Conservation (phyloP, 805 yeast genomes). For the Scheffersomyces spartinae region DNA sequence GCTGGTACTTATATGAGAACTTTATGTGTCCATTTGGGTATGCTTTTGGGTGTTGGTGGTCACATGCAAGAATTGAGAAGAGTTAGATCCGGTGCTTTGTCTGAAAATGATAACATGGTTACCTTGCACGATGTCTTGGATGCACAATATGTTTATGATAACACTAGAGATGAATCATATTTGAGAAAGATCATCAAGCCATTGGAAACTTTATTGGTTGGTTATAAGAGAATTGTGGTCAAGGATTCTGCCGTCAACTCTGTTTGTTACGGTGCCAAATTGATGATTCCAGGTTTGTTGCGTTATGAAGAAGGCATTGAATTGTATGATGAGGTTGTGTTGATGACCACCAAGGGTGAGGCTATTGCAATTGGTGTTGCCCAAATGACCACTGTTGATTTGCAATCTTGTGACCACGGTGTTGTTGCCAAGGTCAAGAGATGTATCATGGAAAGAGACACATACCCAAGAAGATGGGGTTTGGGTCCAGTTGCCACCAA, state of each 20-base stretch:
- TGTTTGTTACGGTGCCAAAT: conserved; percentile 96
- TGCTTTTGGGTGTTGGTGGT: conserved; percentile 97
- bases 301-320: conserved; percentile 98
- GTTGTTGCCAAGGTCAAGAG: conserved; percentile 97
- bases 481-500: conserved; percentile 96
- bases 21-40: conserved; percentile 95
- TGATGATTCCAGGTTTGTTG: conserved; percentile 96
- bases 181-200: conserved; percentile 91
- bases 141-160: conserved; percentile 97
- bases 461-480: conserved; percentile 99
- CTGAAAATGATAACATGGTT: conserved; percentile 83
- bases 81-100: conserved; percentile 94
- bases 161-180: conserved; percentile 93
- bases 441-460: conserved; percentile 98
- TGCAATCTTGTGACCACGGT: conserved; percentile 96
- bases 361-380: conserved; percentile 98
- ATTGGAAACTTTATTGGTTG: conserved; percentile 82
- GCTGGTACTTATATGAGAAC: conserved; percentile 99
- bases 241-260: conserved; percentile 93
- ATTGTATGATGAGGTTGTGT: conserved; percentile 92
- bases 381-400: conserved; percentile 96
- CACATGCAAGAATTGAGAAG: conserved; percentile 99
- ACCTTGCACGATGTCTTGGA: conserved; percentile 96
- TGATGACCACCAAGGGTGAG: conserved; percentile 98
- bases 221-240: conserved; percentile 94